phyloP scores from a whole-genome alignment of 129 eudicot species.

The Ambrosia artemisiifolia region DNA sequence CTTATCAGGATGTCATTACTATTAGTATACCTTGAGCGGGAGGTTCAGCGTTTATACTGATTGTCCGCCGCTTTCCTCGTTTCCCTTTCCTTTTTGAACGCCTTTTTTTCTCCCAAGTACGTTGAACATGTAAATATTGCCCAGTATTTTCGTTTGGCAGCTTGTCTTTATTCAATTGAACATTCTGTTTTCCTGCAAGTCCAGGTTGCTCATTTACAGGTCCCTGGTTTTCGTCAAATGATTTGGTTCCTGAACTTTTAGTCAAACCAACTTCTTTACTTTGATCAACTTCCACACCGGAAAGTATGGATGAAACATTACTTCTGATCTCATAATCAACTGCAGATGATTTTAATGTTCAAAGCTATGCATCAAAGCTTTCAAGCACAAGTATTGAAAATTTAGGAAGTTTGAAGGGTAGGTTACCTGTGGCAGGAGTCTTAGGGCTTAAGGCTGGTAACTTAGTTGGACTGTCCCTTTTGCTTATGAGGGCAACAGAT shows the following conservation, averaged over 20 bases:
- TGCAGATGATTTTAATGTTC: conserved; percentile 8
- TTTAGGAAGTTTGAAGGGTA: neutral
- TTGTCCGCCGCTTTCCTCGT: conserved; percentile 35
- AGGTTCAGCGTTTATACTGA: conserved; percentile 29
- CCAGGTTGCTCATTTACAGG: conserved; percentile 19
- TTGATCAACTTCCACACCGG: conserved; percentile 17
- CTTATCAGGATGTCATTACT: neutral
- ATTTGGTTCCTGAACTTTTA: conserved; percentile 14
- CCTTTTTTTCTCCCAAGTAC: conserved; percentile 6
- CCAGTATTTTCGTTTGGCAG: conserved; percentile 15
- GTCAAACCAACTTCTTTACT: conserved; percentile 26
- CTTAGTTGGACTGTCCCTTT: conserved; percentile 68
- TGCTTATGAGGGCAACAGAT: conserved; percentile 33
- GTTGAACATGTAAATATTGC: conserved; percentile 19
- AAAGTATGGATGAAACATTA: conserved; percentile 5
- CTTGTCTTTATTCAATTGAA: conserved; percentile 6
- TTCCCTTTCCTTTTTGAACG: conserved; percentile 29
- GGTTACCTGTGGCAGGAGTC: conserved; percentile 35
- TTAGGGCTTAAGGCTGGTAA: conserved; percentile 8
- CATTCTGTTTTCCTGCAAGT: conserved; percentile 12
- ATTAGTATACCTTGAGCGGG: conserved; percentile 35
- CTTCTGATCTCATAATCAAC: conserved; percentile 26
- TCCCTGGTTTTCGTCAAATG: conserved; percentile 18
- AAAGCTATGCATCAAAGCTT: neutral
- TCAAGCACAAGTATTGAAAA: neutral